Conservation (phyloP, 306 rosid genomes). For the Astragalus membranaceus region DNA sequence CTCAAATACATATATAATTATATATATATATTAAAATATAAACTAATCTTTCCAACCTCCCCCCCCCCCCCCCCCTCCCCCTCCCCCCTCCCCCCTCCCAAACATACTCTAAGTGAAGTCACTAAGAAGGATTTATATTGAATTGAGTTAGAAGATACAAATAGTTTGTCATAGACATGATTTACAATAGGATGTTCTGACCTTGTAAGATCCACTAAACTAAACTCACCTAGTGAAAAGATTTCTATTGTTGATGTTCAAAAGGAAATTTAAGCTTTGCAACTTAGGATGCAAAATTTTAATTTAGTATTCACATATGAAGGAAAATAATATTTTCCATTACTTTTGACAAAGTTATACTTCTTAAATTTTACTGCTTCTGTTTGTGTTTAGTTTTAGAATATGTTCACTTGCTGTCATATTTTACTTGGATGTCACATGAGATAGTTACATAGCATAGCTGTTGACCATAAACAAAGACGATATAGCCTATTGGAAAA, state of each 20-base stretch:
- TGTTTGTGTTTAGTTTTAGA: not conserved
- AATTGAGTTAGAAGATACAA: too few relatives aligned
- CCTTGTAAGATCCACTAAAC: not conserved
- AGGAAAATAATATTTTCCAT: not conserved
- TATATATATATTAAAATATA: too few relatives aligned
- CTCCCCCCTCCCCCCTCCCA: too few relatives aligned
- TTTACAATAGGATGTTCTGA: not conserved
- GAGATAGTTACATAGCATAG: not conserved
- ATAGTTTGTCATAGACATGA: not conserved
- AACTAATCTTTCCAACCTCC: too few relatives aligned
- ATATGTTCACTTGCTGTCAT: constrained; percentile 2
- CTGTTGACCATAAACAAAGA: not conserved
- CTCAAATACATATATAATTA: too few relatives aligned
- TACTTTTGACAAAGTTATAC: constrained; percentile 3
- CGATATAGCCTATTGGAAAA: not conserved
- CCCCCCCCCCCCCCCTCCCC: too few relatives aligned
- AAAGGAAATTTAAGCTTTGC: too few relatives aligned
- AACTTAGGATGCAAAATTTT: not conserved
- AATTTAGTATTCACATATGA: not conserved
- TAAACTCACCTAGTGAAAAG: not conserved
- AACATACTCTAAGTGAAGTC: too few relatives aligned
- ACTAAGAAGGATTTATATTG: too few relatives aligned
- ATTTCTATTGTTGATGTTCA: too few relatives aligned
- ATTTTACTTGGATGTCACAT: not conserved
- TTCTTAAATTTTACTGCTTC: not conserved